A percentile compares a stretch with the other conserved stretches of the same genome.
Evolutionary conservation across 2,329 filamentous ascomycete genomes (phyloP).

Genomic region (Fusarium sp.): DNA sequence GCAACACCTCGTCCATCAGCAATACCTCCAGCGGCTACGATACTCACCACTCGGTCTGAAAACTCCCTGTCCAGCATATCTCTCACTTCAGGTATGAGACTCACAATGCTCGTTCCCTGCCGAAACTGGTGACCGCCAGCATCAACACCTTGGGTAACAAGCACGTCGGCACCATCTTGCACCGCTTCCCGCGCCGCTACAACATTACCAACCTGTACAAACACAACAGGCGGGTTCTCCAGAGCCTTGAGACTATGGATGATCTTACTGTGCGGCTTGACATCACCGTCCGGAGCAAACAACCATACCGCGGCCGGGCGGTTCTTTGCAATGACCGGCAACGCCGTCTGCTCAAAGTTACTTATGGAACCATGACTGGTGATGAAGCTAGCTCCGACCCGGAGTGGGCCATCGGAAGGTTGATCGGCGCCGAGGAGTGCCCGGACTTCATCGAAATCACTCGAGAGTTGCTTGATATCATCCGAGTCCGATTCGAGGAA

Average conservation of each 20-base stretch:
- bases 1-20: slow-evolving; percentile 69
- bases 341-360: slow-evolving; percentile 59
- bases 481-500: slow-evolving; percentile 52
- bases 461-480: slow-evolving; percentile 53
- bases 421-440: slow-evolving; percentile 48
- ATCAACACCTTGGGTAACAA: slow-evolving; percentile 75
- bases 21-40: slow-evolving; percentile 74
- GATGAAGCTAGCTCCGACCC: slow-evolving; percentile 71
- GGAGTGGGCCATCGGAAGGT: slow-evolving; percentile 63
- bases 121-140: slow-evolving; percentile 75
- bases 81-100: slow-evolving; percentile 70
- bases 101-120: slow-evolving; percentile 67
- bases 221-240: slow-evolving; percentile 62
- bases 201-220: slow-evolving; percentile 75
- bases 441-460: slow-evolving; percentile 52
- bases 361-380: slow-evolving; percentile 64
- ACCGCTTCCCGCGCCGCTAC: slow-evolving; percentile 66
- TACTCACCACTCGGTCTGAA: slow-evolving; percentile 52
- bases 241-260: slow-evolving; percentile 54
- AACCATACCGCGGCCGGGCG: slow-evolving; percentile 75
- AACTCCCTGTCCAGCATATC: slow-evolving; percentile 62
- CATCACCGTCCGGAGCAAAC: slow-evolving; percentile 70
- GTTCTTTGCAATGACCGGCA: slow-evolving; percentile 67
- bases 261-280: slow-evolving; percentile 57
- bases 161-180: slow-evolving; percentile 66